Base-by-base conservation (phyloP, 1,284 basidiomycete species). In the Mycena sp. region DNA sequence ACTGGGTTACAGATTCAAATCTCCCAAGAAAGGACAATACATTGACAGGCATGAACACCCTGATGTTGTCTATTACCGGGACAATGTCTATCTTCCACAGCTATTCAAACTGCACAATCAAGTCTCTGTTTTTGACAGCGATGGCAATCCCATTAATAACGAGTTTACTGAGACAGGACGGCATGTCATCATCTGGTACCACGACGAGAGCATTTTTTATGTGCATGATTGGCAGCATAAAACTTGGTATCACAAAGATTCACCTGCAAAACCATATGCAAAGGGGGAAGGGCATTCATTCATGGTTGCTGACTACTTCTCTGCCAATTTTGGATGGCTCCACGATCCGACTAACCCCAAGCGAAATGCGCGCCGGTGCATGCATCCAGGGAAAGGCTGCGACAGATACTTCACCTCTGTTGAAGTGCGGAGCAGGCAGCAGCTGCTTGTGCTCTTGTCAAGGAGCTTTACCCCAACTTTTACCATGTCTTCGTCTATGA, bases 331-430 rank as follows among this genome's bases (percentile, higher is more conserved):
- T n/a, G n/a, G n/a, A n/a, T n/a, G n/a, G n/a, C n/a, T n/a, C n/a
- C n/a, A n/a, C n/a, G n/a, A n/a, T n/a, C n/a, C n/a, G n/a, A n/a
- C n/a, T n/a, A n/a, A n/a, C n/a, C n/a, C n/a, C n/a, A n/a, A n/a
- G n/a, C n/a, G n/a, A n/a, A n/a, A n/a, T n/a, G n/a, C n/a, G n/a
- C n/a, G n/a, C n/a, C n/a, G n/a, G n/a, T n/a, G n/a, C n/a, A 30
- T 45, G 16, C 30, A 19, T 14, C 44, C 45, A 6, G 76, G 77
- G 4, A 77, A 76, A 60, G 75, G 75, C 58, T 64, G 74, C 25
- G 72, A 78, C 9, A 43, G 60, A 9, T 56, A 62, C 40, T 56
- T 55, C 41, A 61, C 28, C 28, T 61, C 11, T 25, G 14, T 10
- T n/a, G n/a, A n/a, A n/a, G n/a, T n/a, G n/a, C n/a, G n/a, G 50